Percentiles rank a stretch among this genome's conserved stretches.
phyloP scores from a whole-genome alignment of 164 flowering plant species.

The Stephania yunnanensis region DNA sequence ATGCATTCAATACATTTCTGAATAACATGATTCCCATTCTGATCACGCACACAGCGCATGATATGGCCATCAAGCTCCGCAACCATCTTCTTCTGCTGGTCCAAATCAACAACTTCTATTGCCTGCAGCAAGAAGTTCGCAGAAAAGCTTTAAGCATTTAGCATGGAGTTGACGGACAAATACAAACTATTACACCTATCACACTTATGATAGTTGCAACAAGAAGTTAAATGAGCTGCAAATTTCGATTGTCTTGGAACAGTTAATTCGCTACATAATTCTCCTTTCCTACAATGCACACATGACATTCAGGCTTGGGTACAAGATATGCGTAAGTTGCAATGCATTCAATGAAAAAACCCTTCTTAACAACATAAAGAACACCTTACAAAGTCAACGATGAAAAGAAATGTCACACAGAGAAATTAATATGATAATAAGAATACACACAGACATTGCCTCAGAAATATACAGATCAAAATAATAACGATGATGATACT shows the following conservation, averaged over 20 bases:
- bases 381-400: neutral
- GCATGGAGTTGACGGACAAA: neutral
- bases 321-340: neutral
- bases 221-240: neutral
- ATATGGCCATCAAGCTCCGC: slow-evolving; percentile 31
- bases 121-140: slow-evolving; percentile 15
- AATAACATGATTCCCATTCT: slow-evolving; percentile 89
- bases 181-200: neutral
- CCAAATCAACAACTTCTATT: slow-evolving; percentile 25
- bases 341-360: neutral
- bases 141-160: neutral
- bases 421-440: too few species aligned
- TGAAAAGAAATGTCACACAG: too few species aligned
- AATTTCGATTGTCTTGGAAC: neutral
- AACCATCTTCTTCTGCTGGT: slow-evolving; percentile 22
- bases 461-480: too few species aligned
- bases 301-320: neutral
- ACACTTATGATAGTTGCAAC: neutral
- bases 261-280: neutral
- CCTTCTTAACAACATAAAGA: neutral
- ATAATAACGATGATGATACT: too few species aligned
- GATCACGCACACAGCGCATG: slow-evolving; percentile 89
- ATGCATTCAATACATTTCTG: slow-evolving; percentile 93
- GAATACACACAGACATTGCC: too few species aligned
- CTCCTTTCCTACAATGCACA: neutral